phyloP scores from a whole-genome alignment of 2,329 filamentous ascomycete genomes.

The Colletotrichum viniferum region DNA sequence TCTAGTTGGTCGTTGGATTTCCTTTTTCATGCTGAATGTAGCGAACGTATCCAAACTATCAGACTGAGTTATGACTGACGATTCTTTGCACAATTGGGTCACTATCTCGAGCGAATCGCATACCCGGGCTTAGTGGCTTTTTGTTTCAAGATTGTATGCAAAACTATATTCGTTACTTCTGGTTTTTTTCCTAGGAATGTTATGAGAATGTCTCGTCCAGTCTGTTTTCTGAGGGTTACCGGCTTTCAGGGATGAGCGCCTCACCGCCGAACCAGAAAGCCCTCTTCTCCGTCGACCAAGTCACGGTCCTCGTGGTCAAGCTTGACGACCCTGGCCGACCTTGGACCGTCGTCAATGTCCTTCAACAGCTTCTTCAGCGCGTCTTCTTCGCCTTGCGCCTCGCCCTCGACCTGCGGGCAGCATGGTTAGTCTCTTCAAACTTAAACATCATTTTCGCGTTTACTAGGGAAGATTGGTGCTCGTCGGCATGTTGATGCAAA shows the following conservation, averaged over 20 bases:
- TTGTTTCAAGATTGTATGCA: background rate
- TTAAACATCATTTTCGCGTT: background rate
- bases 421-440: background rate
- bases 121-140: background rate
- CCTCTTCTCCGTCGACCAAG: slow-evolving; percentile 67
- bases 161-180: background rate
- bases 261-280: slow-evolving; percentile 61
- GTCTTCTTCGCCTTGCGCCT: slow-evolving; percentile 78
- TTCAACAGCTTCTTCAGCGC: slow-evolving; percentile 72
- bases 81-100: background rate
- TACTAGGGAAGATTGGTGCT: background rate
- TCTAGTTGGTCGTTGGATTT: background rate
- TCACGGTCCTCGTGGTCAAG: slow-evolving; percentile 73
- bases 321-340: slow-evolving; percentile 73
- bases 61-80: background rate
- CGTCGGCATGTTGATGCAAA: background rate
- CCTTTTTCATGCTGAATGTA: background rate
- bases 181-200: background rate
- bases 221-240: background rate
- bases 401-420: slow-evolving; percentile 80
- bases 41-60: background rate
- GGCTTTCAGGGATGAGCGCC: background rate
- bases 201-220: background rate
- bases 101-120: background rate
- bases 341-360: slow-evolving; percentile 77